phyloP scores from a whole-genome alignment of 2,329 filamentous ascomycete species.

The Orbilia brochopaga region DNA sequence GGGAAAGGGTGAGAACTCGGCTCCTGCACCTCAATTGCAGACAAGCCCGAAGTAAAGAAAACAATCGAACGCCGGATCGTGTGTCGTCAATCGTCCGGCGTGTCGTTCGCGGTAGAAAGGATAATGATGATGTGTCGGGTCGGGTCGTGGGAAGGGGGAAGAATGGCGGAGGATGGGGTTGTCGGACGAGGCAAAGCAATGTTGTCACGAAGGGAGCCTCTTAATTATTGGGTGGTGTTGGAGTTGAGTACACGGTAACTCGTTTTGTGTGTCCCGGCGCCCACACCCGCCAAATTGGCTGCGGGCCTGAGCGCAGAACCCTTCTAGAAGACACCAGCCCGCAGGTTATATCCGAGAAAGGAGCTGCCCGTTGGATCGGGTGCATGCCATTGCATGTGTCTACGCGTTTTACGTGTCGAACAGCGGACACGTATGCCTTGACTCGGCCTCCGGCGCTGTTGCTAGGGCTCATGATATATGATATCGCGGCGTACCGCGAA shows the following conservation, averaged over 20 bases:
- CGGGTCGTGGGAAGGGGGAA: conserved; percentile 13
- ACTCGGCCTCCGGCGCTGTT: too few species aligned
- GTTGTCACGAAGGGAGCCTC: conserved; percentile 41
- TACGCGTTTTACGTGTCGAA: too few species aligned
- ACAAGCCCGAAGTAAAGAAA: conserved; percentile 23
- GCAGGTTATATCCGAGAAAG: not conserved
- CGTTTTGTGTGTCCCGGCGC: conserved; percentile 48
- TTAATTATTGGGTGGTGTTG: conserved; percentile 39
- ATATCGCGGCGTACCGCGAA: too few species aligned
- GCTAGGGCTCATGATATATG: too few species aligned
- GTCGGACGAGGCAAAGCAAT: conserved; percentile 41
- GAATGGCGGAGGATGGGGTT: not conserved
- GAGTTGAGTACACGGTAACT: conserved; percentile 52
- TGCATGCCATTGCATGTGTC: too few species aligned
- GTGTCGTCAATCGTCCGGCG: conserved; percentile 29
- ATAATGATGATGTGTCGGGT: conserved; percentile 6
- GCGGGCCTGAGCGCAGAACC: conserved; percentile 2
- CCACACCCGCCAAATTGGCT: conserved; percentile 14
- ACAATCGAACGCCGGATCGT: conserved; percentile 13
- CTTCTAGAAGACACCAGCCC: conserved; percentile 15
- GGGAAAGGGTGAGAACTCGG: conserved; percentile 44
- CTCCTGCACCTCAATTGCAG: conserved; percentile 53
- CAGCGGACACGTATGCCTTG: too few species aligned
- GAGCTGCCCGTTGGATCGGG: too few species aligned
- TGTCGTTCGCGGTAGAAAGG: not conserved